These are phyloP conservation scores for Agrocybe praecox DNA, from an alignment of 768 basidiomycete species.

Conservation along the genomic window DNA sequence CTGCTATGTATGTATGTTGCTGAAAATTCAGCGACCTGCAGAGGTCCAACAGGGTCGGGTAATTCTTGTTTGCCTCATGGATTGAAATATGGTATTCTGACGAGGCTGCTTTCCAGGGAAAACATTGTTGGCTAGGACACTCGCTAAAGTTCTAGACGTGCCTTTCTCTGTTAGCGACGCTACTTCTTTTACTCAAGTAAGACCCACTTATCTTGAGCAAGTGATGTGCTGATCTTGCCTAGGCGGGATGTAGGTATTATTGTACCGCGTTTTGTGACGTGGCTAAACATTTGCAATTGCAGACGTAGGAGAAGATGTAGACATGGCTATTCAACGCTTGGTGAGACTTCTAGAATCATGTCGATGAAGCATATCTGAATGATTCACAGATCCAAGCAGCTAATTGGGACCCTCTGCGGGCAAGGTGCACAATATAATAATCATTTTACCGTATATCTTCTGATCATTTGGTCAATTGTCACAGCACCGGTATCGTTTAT, in stretches of 20 bases:
- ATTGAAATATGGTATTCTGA: not conserved
- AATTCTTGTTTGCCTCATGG: slow-evolving; percentile 4
- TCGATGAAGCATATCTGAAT: not conserved
- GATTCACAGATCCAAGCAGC: slow-evolving; percentile 77
- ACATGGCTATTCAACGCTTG: slow-evolving; percentile 85
- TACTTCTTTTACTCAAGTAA: slow-evolving; percentile 89
- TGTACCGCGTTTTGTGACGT: not conserved
- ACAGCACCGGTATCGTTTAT: slow-evolving; percentile 90
- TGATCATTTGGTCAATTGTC: slow-evolving; percentile 1
- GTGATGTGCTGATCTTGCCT: not conserved
- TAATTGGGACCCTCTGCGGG: slow-evolving; percentile 83
- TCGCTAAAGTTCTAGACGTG: slow-evolving; percentile 90
- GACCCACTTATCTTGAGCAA: not conserved
- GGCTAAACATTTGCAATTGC: not conserved
- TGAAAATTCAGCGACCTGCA: slow-evolving; percentile 22
- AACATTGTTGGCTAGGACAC: slow-evolving; percentile 85
- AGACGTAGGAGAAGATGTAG: slow-evolving; percentile 91
- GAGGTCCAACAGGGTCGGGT: slow-evolving; percentile 90
- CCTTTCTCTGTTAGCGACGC: slow-evolving; percentile 95
- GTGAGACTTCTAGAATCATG: slow-evolving; percentile 36
- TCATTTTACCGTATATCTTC: not conserved
- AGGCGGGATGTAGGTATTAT: slow-evolving; percentile 21
- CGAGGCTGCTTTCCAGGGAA: slow-evolving; percentile 55
- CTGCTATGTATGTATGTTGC: not conserved
- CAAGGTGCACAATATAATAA: slow-evolving; percentile 56